Evolutionary conservation across 164 flowering plant genomes (phyloP), one percentile per base, ranked within the genome.

Genomic region (Macadamia integrifolia): DNA sequence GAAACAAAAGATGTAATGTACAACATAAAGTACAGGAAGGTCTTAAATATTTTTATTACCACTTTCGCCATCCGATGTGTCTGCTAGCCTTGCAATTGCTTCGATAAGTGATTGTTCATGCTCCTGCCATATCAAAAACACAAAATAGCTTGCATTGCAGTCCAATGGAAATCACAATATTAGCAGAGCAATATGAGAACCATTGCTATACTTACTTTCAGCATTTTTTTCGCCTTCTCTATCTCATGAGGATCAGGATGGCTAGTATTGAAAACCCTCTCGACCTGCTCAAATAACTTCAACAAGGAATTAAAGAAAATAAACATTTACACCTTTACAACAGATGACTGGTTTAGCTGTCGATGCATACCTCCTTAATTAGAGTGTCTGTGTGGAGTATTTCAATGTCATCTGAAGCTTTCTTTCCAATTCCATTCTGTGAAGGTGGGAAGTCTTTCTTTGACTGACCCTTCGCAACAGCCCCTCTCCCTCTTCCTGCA

Each of bases 331-430:
- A 50, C 17, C n/a, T 57, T 43, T 46, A 32, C 59, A 50, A 17
- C 60, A 46, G 5, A 49, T 1, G 18, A 23, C 23, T 43, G 35
- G 50, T 6, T 70, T 48, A 66, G 59, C 49, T 70, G 61, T 58
- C 55, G 35, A 56, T 17, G n/a, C 40, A 15, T 75, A 88, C 99
- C 97, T 95, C 98, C 68, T 87, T 89, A 62, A 95, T 87, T 30
- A 95, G 82, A 57, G 88, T 80, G 70, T 90, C 99, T 3, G 99
- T 95, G 68, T 89, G 92, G 64, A 89, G 85, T 74, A 95, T 81
- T 71, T 89, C 91, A 55, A 95, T 89, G 65, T 89, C 88, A 64
- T 82, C 88, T n/a, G 76, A 61, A 56, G 68, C 76, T 71, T 87
- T 87, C 81, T 83, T 89, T 48, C 88, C 88, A 66, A 78, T 75